Evolutionary conservation across 2,329 filamentous ascomycete genomes (phyloP), one percentile per base, ranked within the genome.

Genomic region (Saccharata proteae): DNA sequence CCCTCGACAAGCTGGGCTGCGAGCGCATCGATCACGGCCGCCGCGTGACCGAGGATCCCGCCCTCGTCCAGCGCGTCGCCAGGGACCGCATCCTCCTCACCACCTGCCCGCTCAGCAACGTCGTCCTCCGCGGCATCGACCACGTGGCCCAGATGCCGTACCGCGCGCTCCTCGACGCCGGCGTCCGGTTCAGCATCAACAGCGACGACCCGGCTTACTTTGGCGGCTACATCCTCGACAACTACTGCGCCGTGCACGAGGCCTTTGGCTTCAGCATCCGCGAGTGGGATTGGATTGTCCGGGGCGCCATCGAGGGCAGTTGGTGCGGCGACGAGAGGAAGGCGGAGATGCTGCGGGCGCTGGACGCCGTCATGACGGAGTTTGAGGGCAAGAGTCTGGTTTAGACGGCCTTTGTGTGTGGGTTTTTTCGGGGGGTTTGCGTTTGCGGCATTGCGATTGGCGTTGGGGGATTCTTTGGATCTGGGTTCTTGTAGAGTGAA

Each of bases 131-230:
- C n/a, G 74, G 66, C 41, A 67, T 74, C 2, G 43, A 56, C 29
- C 52, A 54, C 16, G 58, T 80, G 14, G 51, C 57, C 13, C 59
- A 74, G 30, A 58, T 77, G 19, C 77, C 79, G 0, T 65, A 83
- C 37, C 61, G 73, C 10, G 59, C 56, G 31, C 77, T 81, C 42
- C 52, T 83, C 13, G 68, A 79, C 23, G 59, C 59, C 5, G 72
- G 74, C 1, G 71, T 83, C 22, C 64, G 59, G 38, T 82, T 83
- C 52, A 78, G 71, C 34, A 71, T 84, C 49, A 83, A 83, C 53
- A 78, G 73, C 41, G 78, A 83, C 46, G 77, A 82, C 47, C 77
- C 77, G 37, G 77, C 75, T 8, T 82, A 82, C 47, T 85, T 86
- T 57, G 77, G 78, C 3, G 76, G 72, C 0, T 84, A 83, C 51